Base-by-base conservation (phyloP, 371 early-diverging fungal species). In the Furculomyces boomerangus region DNA sequence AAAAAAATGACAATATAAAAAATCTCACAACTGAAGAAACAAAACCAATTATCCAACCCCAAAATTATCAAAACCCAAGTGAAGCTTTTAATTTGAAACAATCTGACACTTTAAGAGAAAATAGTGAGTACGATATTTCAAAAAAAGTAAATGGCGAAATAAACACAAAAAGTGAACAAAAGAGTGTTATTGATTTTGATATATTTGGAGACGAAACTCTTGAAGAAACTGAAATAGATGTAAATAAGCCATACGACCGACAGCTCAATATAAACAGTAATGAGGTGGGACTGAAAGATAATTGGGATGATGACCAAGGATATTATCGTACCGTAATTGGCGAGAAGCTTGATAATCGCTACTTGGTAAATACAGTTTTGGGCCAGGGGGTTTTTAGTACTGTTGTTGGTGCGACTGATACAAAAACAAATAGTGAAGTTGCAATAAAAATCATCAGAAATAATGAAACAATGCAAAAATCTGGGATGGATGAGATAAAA, bases 301-400 rank as follows among this genome's bases (percentile, higher is more conserved):
- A 86, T 56, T 90, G 88, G 86, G 96, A 94, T 66, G 97, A 96
- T 60, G 75, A 81, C 1, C 93, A 96, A 58, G 97, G 97, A 18
- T 96, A 96, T 73, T 96, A 93, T 63, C 80, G 88, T 77, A 77
- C 79, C 16, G 77, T 86, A 32, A 74, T 90, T 32, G 94, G 94
- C 3, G 97, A 96, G 63, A 57, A 82, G 2, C 64, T 89, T 27
- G 84, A 88, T 59, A 30, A 27, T 16, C 81, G 93, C 29, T 96
- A 94, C 57, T 74, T 80, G 57, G 88, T 93, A 1, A 71, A 79
- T 48, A 73, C 85, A 35, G 78, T 82, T 40, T 70, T 96, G 31
- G 97, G 97, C 14, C 82, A 84, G 56, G 97, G 97, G 44, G 97
- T 96, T 0, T 96, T 95, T 66, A 86, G 87, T 57, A 77, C 86